Conservation (phyloP, 371 early-diverging fungal species). For the Rozella allomycis region DNA sequence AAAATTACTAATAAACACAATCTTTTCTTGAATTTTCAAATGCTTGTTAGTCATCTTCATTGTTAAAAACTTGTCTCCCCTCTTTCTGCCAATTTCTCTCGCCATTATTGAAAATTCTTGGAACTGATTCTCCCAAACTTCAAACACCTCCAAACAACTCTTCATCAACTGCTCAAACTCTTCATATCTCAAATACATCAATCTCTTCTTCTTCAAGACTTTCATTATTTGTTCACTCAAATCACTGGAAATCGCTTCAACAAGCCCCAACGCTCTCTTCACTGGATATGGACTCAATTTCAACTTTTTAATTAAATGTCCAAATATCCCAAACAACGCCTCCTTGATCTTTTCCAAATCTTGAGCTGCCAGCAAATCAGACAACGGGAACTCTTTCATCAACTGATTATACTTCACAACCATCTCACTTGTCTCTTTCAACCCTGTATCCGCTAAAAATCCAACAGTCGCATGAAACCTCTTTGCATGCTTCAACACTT, state of each 20-base stretch:
- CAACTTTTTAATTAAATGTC: slow-evolving; percentile 87
- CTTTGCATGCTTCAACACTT: slow-evolving; percentile 83
- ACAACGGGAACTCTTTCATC: slow-evolving; percentile 93
- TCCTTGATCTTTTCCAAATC: slow-evolving; percentile 63
- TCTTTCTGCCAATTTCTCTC: slow-evolving; percentile 77
- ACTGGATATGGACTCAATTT: slow-evolving; percentile 88
- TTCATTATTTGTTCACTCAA: slow-evolving; percentile 73
- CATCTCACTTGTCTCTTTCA: slow-evolving; percentile 77
- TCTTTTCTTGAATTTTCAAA: slow-evolving; percentile 73
- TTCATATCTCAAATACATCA: slow-evolving; percentile 75
- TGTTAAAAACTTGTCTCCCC: slow-evolving; percentile 76
- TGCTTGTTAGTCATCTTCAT: slow-evolving; percentile 85
- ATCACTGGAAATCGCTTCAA: slow-evolving; percentile 84
- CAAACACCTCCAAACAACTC: slow-evolving; percentile 68
- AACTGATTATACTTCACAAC: slow-evolving; percentile 86
- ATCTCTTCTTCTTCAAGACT: slow-evolving; percentile 58
- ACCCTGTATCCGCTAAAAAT: slow-evolving; percentile 91
- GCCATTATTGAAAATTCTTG: slow-evolving; percentile 88
- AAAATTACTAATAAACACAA: slow-evolving; percentile 67
- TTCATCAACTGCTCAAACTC: slow-evolving; percentile 46
- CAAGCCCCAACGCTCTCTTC: slow-evolving; percentile 68
- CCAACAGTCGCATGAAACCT: slow-evolving; percentile 93
- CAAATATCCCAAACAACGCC: slow-evolving; percentile 62
- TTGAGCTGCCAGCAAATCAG: slow-evolving; percentile 79
- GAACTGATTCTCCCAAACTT: slow-evolving; percentile 79